phyloP scores from a whole-genome alignment of 2,329 filamentous ascomycete genomes.

The Alternaria triticimaculans region DNA sequence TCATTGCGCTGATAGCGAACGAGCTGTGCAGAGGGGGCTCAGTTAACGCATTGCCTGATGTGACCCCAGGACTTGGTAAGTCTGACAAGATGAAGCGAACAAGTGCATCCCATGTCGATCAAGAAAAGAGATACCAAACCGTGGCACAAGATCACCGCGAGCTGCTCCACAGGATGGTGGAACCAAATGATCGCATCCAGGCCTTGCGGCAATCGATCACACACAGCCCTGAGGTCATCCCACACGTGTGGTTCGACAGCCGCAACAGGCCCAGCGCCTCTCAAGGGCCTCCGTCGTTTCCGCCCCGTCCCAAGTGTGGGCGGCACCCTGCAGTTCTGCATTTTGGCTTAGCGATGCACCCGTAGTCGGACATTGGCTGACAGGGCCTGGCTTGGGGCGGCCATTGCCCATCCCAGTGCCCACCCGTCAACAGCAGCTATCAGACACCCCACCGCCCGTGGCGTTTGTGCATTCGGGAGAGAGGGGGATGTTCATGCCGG shows the following conservation, averaged over 20 bases:
- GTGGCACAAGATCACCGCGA: background rate
- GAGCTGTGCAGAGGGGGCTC: slow-evolving; percentile 1
- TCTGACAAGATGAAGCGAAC: background rate
- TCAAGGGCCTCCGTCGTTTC: slow-evolving; percentile 2
- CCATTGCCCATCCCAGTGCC: slow-evolving; percentile 7
- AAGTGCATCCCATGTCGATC: background rate
- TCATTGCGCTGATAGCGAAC: slow-evolving; percentile 18
- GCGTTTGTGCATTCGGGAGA: slow-evolving; percentile 18
- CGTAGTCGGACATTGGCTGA: slow-evolving; percentile 34
- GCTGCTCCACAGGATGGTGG: background rate
- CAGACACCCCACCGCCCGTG: slow-evolving; percentile 38
- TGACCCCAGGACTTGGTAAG: background rate
- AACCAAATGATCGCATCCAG: background rate
- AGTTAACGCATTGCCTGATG: background rate
- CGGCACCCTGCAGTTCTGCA: slow-evolving; percentile 24
- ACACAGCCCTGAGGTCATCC: slow-evolving; percentile 24
- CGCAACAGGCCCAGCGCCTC: slow-evolving; percentile 17
- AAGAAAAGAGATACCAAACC: background rate
- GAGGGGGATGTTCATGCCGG: slow-evolving; percentile 13
- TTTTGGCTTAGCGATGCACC: slow-evolving; percentile 23
- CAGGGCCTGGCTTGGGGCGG: background rate
- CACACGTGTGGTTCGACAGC: slow-evolving; percentile 37
- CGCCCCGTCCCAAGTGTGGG: slow-evolving; percentile 11
- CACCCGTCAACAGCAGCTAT: slow-evolving; percentile 22
- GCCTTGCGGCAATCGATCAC: background rate